Percentiles rank a stretch among this genome's conserved stretches.
Conservation (phyloP, 768 basidiomycete species). For the Lactarius trivialis region DNA sequence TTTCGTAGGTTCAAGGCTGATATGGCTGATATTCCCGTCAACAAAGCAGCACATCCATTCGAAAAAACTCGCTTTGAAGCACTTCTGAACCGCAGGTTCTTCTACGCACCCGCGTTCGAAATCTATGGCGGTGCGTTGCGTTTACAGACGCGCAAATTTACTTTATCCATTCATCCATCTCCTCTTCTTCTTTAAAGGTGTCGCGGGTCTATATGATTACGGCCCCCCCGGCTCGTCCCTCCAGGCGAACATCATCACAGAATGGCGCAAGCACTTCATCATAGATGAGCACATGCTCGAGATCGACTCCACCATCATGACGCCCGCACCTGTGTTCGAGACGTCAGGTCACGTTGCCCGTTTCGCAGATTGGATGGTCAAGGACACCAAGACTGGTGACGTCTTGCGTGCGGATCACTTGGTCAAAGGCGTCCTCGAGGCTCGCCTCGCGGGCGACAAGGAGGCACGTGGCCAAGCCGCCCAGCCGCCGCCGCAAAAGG, state of each 20-base stretch:
- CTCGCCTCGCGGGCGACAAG: slow-evolving; percentile 81
- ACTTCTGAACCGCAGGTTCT: slow-evolving; percentile 85
- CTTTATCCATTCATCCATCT: slow-evolving; percentile 1
- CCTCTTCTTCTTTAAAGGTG: slow-evolving; percentile 45
- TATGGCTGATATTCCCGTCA: slow-evolving; percentile 38
- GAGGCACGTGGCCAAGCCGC: slow-evolving; percentile 76
- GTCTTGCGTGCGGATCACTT: slow-evolving; percentile 96
- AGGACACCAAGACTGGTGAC: slow-evolving; percentile 90
- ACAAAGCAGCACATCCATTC: slow-evolving; percentile 82
- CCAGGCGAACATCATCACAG: slow-evolving; percentile 92
- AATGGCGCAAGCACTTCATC: slow-evolving; percentile 98
- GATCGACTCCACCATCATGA: slow-evolving; percentile 97
- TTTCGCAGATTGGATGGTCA: slow-evolving; percentile 99
- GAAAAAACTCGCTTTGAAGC: slow-evolving; percentile 83
- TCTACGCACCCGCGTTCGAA: slow-evolving; percentile 97
- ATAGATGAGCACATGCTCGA: slow-evolving; percentile 98
- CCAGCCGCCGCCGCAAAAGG: slow-evolving; percentile 40
- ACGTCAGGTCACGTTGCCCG: slow-evolving; percentile 96
- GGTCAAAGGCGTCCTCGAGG: slow-evolving; percentile 87
- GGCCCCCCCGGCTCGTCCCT: slow-evolving; percentile 93
- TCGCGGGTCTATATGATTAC: slow-evolving; percentile 96
- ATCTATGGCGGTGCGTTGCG: slow-evolving; percentile 92
- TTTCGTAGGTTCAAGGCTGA: slow-evolving; percentile 14
- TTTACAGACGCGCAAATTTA: slow-evolving; percentile 15
- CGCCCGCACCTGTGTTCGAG: slow-evolving; percentile 89